phyloP scores from a whole-genome alignment of 2,329 filamentous ascomycete genomes.

The Nothophoma quercina region DNA sequence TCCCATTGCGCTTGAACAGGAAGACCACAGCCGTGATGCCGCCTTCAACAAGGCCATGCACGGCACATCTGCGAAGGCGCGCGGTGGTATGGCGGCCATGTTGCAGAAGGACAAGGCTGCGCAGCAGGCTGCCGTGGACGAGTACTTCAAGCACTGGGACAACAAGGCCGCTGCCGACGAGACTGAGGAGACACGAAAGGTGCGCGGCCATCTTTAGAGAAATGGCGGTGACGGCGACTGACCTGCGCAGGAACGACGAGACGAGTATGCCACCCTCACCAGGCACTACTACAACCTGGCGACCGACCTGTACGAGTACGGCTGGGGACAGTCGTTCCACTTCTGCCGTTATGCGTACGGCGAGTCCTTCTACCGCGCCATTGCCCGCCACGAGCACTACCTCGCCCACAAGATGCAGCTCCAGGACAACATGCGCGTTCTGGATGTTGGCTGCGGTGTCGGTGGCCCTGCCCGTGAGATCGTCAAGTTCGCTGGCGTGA shows the following conservation, averaged over 20 bases:
- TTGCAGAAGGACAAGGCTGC: constrained; percentile 80
- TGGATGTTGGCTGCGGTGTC: constrained; percentile 97
- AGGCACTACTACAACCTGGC: constrained; percentile 97
- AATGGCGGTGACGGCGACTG: constrained; percentile 20
- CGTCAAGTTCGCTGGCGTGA: constrained; percentile 89
- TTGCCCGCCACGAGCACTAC: constrained; percentile 97
- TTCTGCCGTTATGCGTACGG: constrained; percentile 92
- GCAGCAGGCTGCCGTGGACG: constrained; percentile 82
- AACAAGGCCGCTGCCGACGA: constrained; percentile 80
- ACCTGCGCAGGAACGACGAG: constrained; percentile 71
- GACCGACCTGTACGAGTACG: constrained; percentile 96
- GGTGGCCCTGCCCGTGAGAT: constrained; percentile 96
- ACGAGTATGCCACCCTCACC: constrained; percentile 91
- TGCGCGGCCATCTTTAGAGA: constrained; percentile 47
- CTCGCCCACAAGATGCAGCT: constrained; percentile 89
- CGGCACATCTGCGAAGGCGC: constrained; percentile 72
- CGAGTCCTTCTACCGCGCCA: constrained; percentile 88
- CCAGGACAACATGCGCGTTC: constrained; percentile 83
- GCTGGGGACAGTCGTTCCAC: constrained; percentile 96
- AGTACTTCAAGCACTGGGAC: constrained; percentile 98
- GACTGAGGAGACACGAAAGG: constrained; percentile 82
- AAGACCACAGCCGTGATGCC: constrained; percentile 86
- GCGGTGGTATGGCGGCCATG: constrained; percentile 82
- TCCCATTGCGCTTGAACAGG: constrained; percentile 72
- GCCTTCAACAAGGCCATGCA: constrained; percentile 91